Evolutionary conservation across 495 filamentous ascomycete species (phyloP), one percentile per base, ranked within the genome.

Genomic region (Aspergillus olivimuriae): DNA sequence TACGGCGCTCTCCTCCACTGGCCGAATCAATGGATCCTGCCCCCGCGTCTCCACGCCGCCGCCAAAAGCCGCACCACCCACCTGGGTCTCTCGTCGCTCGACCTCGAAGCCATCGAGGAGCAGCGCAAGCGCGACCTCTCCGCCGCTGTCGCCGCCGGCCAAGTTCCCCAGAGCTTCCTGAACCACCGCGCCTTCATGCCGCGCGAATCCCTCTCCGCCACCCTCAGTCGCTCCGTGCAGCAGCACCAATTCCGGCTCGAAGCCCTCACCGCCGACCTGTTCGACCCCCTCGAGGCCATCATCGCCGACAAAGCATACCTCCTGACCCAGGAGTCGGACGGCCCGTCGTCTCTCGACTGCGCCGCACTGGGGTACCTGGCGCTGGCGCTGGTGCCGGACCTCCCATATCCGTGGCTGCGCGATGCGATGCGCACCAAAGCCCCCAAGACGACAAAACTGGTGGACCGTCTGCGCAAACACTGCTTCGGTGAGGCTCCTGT

Each of bases 331-430:
- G 55, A 62, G 22, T 61, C 66, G 11, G 55, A 60, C 0, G 48
- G n/a, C n/a, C n/a, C n/a, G n/a, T n/a, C 77, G n/a, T 81, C 72
- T 37, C 61, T 88, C n/a, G 84, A 94, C 62, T 94, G 86, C 57
- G 52, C 94, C 19, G 82, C 77, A 1, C 70, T 84, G 44, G 92
- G 80, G 16, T 95, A 91, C 61, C 63, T 96, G 32, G 74, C 78
- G 6, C 60, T 96, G 32, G 83, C 85, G 61, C 63, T 86, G 2
- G 70, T 84, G 15, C 80, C 86, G 2, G 73, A 83, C 0, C 57
- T 92, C 20, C 84, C 87, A 16, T 74, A 83, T 39, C 59, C 76
- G 18, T 95, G 86, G 80, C 70, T 95, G 16, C 66, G 70, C 36
- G 76, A 82, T 37, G 68, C 73, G 6, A 72, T 95, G 61, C 60